Conservation (phyloP, 805 yeast genomes). For the Ogataea methanolica region DNA sequence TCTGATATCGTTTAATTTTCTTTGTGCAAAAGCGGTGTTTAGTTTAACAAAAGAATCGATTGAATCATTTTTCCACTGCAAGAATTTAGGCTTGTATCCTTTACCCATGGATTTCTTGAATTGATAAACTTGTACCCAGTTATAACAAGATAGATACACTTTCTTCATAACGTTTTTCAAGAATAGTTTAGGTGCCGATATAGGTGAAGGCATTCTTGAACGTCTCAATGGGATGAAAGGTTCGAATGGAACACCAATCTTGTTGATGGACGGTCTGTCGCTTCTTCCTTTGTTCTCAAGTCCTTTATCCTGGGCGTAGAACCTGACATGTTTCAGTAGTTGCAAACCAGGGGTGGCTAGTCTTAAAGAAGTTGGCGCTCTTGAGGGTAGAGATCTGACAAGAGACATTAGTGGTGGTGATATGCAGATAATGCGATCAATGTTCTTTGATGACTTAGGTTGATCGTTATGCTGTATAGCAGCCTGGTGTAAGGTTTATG, state of each 20-base stretch:
- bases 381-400: neutral
- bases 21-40: constrained; percentile 75
- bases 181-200: constrained; percentile 35
- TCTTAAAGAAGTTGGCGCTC: too few species aligned
- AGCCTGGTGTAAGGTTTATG: too few species aligned
- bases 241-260: constrained; percentile 32
- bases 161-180: constrained; percentile 52
- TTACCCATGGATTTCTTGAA: constrained; percentile 33
- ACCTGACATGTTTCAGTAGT: constrained; percentile 3
- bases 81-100: constrained; percentile 55
- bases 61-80: constrained; percentile 82
- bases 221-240: constrained; percentile 49
- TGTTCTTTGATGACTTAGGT: too few species aligned
- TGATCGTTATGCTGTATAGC: too few species aligned
- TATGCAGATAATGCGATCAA: too few species aligned
- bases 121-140: constrained; percentile 50
- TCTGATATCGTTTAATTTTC: constrained; percentile 43
- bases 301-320: too few species aligned
- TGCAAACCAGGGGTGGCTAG: neutral
- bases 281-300: too few species aligned
- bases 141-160: constrained; percentile 62
- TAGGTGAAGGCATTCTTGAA: constrained; percentile 37
- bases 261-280: constrained; percentile 29
- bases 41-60: constrained; percentile 71
- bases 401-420: neutral